These are phyloP conservation scores for Ploettnerulaceae sp. DNA, from an alignment of 2,329 filamentous ascomycete species.

Conservation along the genomic window DNA sequence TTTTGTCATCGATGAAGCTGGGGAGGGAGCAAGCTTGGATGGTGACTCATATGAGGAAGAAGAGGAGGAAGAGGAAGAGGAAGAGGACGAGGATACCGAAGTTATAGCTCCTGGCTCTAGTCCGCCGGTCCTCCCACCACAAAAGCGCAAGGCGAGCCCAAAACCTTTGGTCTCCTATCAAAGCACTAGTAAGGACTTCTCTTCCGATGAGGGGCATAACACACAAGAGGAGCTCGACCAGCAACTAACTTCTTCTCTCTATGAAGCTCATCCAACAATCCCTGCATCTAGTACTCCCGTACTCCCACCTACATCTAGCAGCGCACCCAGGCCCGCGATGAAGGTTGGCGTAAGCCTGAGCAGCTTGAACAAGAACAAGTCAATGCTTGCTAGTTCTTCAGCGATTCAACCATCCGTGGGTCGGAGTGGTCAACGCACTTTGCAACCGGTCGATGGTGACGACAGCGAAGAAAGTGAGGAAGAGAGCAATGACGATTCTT, in stretches of 20 bases:
- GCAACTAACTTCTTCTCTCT: constrained; percentile 30
- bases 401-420: constrained; percentile 2
- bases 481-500: constrained; percentile 17
- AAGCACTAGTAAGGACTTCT: constrained; percentile 22
- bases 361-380: constrained; percentile 16
- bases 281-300: constrained; percentile 9
- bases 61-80: constrained; percentile 1
- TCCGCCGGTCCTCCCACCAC: constrained; percentile 13
- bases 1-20: not conserved
- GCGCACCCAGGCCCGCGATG: constrained; percentile 15
- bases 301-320: constrained; percentile 16
- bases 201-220: constrained; percentile 18
- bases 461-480: constrained; percentile 17
- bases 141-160: constrained; percentile 9
- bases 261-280: constrained; percentile 21
- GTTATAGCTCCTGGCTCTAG: constrained; percentile 18
- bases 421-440: constrained; percentile 6
- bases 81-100: constrained; percentile 6
- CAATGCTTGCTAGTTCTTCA: constrained; percentile 10
- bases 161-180: constrained; percentile 6
- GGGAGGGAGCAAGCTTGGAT: not conserved
- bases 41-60: constrained; percentile 1
- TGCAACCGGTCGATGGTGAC: constrained; percentile 1
- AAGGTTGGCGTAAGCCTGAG: constrained; percentile 25
- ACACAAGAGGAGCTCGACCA: constrained; percentile 29